phyloP scores from a whole-genome alignment of 73 alveolate genomes.

The Effrenium voratum region DNA sequence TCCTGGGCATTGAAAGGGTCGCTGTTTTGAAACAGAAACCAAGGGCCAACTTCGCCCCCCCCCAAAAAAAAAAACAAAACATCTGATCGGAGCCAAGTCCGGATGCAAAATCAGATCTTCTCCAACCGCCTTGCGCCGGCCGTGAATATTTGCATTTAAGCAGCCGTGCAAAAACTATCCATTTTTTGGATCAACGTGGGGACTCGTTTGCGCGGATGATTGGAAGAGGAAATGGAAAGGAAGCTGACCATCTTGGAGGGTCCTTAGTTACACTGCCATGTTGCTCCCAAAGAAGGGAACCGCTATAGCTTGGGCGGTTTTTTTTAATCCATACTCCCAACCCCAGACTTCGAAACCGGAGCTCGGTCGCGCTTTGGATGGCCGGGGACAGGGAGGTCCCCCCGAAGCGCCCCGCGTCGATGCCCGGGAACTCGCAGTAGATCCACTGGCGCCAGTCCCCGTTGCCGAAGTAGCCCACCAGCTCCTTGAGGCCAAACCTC shows the following conservation, averaged over 20 bases:
- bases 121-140: too few species aligned
- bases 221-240: not conserved
- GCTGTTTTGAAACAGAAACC: not conserved
- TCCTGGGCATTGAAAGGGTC: not conserved
- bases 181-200: too few species aligned
- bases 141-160: too few species aligned
- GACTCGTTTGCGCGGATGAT: not conserved
- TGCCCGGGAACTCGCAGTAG: conserved; percentile 12
- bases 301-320: too few species aligned
- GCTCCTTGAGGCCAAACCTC: too few species aligned
- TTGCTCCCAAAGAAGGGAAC: too few species aligned
- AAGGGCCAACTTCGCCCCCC: not conserved
- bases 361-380: not conserved
- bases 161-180: too few species aligned
- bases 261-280: too few species aligned
- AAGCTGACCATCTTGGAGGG: not conserved
- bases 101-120: too few species aligned
- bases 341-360: not conserved
- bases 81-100: not conserved
- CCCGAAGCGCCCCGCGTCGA: conserved; percentile 22
- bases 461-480: conserved; percentile 12
- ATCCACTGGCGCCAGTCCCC: conserved; percentile 6
- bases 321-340: too few species aligned
- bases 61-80: not conserved
- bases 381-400: conserved; percentile 21